Conservation (phyloP, 208 protist species). For the Kentomonas sorsogonicus region DNA sequence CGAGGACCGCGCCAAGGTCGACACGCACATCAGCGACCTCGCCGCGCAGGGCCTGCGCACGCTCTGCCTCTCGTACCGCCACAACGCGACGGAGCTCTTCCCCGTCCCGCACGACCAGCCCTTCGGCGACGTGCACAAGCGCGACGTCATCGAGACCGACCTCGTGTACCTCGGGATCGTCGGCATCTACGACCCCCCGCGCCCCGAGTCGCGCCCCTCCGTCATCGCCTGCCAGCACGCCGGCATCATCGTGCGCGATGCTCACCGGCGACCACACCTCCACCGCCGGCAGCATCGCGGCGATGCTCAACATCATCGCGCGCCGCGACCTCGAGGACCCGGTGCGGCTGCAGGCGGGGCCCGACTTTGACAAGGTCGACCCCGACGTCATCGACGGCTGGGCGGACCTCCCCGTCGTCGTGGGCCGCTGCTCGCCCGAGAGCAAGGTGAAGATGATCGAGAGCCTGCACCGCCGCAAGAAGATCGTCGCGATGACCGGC, state of each 20-base stretch:
- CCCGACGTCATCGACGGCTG: conserved; percentile 57
- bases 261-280: conserved; percentile 87
- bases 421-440: conserved; percentile 86
- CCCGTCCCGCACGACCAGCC: conserved; percentile 30
- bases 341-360: conserved; percentile 66
- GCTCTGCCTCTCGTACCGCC: conserved; percentile 62
- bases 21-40: conserved; percentile 52
- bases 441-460: conserved; percentile 91
- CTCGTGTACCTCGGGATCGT: conserved; percentile 86
- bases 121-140: conserved; percentile 46
- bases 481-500: conserved; percentile 86
- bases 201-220: conserved; percentile 75
- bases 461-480: conserved; percentile 68
- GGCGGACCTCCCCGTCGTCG: conserved; percentile 76
- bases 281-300: conserved; percentile 83
- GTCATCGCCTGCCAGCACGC: conserved; percentile 85
- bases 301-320: conserved; percentile 82
- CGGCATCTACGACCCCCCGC: conserved; percentile 90
- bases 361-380: conserved; percentile 77
- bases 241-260: conserved; percentile 87
- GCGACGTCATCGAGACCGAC: conserved; percentile 77
- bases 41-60: conserved; percentile 57
- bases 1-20: conserved; percentile 30
- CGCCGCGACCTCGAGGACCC: conserved; percentile 52
- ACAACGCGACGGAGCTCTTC: conserved; percentile 26